Conservation (phyloP, 768 basidiomycete species). For the Gloeopeniophorella convolvens region DNA sequence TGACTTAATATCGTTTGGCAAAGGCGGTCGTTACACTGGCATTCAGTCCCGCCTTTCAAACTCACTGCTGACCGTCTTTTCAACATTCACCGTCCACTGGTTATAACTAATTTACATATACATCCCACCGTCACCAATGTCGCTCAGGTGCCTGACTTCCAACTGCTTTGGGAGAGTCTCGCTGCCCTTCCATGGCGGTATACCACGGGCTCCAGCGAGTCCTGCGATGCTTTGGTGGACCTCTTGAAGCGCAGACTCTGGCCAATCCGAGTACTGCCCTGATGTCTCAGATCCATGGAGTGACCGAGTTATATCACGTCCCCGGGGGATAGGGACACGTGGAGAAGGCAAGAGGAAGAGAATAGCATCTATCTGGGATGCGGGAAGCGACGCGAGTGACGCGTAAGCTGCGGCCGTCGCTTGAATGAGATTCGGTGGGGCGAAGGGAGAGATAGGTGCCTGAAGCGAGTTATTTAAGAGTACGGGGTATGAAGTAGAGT, state of each 20-base stretch:
- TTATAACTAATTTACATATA: slow-evolving; percentile 17
- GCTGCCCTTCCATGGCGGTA: slow-evolving; percentile 7
- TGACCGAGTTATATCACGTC: not conserved
- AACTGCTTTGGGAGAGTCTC: not conserved
- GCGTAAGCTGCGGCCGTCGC: slow-evolving; percentile 22
- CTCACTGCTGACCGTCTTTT: too few species aligned
- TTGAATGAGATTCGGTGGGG: slow-evolving; percentile 25
- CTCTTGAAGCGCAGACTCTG: slow-evolving; percentile 6
- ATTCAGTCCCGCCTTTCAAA: too few species aligned
- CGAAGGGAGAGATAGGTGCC: slow-evolving; percentile 15
- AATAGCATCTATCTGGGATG: slow-evolving; percentile 10
- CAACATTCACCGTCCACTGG: not conserved
- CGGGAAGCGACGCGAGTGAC: slow-evolving; percentile 15
- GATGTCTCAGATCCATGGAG: not conserved
- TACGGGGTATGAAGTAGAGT: not conserved
- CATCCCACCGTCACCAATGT: slow-evolving; percentile 23
- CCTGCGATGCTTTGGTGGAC: slow-evolving; percentile 6
- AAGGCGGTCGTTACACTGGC: too few species aligned
- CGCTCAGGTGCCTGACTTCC: slow-evolving; percentile 1
- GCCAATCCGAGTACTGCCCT: slow-evolving; percentile 4
- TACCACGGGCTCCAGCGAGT: not conserved
- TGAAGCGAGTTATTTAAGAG: not conserved
- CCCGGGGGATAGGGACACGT: slow-evolving; percentile 3
- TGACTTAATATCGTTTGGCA: too few species aligned
- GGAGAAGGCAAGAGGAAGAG: slow-evolving; percentile 21